phyloP scores from a whole-genome alignment of 768 basidiomycete species.

The Austroboletus eburneus region DNA sequence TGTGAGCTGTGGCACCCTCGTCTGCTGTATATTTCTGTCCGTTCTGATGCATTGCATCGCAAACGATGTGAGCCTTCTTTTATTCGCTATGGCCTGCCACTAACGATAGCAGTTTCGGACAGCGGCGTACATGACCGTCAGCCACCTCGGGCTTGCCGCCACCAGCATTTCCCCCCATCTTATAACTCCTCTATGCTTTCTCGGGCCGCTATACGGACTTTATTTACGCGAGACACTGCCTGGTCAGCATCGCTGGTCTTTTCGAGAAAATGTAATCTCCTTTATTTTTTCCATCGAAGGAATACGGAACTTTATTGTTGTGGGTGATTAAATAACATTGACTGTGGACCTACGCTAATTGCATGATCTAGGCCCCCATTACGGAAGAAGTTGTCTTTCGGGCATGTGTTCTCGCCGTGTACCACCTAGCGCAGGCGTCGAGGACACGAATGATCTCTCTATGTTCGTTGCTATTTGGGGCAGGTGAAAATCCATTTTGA shows the following conservation, averaged over 20 bases:
- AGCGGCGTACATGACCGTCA: constrained; percentile 29
- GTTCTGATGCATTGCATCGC: constrained; percentile 35
- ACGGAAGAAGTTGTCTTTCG: constrained; percentile 94
- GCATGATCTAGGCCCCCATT: constrained; percentile 61
- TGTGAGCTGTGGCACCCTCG: constrained; percentile 57
- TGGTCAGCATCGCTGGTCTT: constrained; percentile 48
- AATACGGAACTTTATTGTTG: constrained; percentile 63
- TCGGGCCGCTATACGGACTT: constrained; percentile 68
- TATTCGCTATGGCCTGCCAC: neutral
- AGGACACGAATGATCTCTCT: constrained; percentile 64
- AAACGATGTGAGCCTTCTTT: constrained; percentile 10
- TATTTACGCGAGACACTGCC: constrained; percentile 49
- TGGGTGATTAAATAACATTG: constrained; percentile 21
- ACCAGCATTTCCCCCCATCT: constrained; percentile 46
- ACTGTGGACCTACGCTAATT: neutral
- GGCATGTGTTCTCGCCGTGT: constrained; percentile 73
- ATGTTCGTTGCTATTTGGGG: constrained; percentile 82
- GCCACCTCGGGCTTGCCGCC: constrained; percentile 40
- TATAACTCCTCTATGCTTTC: constrained; percentile 67
- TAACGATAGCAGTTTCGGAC: constrained; percentile 14
- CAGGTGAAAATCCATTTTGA: constrained; percentile 49
- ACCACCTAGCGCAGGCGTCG: constrained; percentile 60
- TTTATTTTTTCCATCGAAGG: constrained; percentile 53
- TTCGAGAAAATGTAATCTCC: constrained; percentile 35
- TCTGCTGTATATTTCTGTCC: constrained; percentile 52